Evolutionary conservation across 1,284 basidiomycete species (phyloP), one percentile per base, ranked within the genome.

Genomic region (Cystobasidium pallidum): DNA sequence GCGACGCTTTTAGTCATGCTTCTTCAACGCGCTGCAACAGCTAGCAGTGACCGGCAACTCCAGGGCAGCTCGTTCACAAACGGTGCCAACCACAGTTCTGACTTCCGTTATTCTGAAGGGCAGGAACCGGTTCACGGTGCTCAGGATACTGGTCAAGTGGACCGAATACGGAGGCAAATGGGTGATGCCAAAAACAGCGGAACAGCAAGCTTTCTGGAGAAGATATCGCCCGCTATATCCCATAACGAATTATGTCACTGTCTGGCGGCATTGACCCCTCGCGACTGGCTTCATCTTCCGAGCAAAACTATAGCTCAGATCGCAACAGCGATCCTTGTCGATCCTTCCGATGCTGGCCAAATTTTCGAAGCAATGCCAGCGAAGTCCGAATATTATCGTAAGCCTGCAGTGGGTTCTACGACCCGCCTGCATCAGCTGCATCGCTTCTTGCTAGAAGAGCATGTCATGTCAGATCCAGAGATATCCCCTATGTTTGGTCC

Each of bases 401-500:
- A 17, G 24, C 21, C 49, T 24, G 21, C 43, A 45, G 3, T 19
- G 43, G n/a, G 11, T 45, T 45, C 15, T 6, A n/a, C 11, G 6
- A 45, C 43, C 11, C 49, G 49, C 21, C 24, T 57, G 10, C 32
- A 57, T 36, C 30, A 57, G 32, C 28, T 57, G 24, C 54, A 57
- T 21, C 30, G 54, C 28, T 10, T 15, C n/a, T 15, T 57, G 26
- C n/a, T 13, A 6, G 19, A 34, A 2, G 15, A 57, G 15, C 54
- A 57, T n/a, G 19, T 57, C 10, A 19, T 10, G 21, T 1, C 10
- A n/a, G 15, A n/a, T 2, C 13, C 28, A 57, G 19, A 11, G 10
- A 34, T 17, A 4, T 57, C 54, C 19, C 54, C 30, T 21, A 57
- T 57, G 54, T 57, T 57, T 36, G 28, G 39, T 26, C 64, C 52